Evolutionary conservation across 306 rosid species (phyloP).

Genomic region (Ochetophila trinervis): DNA sequence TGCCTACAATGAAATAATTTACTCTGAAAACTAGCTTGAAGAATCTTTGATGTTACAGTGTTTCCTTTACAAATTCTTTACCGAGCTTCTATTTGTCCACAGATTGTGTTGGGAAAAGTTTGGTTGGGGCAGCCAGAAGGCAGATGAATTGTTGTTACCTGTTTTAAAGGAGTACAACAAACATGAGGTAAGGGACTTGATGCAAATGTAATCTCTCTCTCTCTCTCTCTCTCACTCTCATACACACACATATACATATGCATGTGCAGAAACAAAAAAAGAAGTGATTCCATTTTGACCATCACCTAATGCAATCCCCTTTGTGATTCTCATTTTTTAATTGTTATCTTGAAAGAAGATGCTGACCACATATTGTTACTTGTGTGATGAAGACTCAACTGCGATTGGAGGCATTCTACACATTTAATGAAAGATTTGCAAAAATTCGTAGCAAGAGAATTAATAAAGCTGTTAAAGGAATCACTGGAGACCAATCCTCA

Average conservation of each 20-base stretch:
- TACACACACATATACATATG: background rate
- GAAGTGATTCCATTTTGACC: background rate
- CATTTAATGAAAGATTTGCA: constrained; percentile 86
- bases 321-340: background rate
- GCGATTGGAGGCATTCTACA: constrained; percentile 88
- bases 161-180: constrained; percentile 82
- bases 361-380: constrained; percentile 27
- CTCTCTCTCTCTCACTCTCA: constrained; percentile 2
- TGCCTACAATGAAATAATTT: background rate
- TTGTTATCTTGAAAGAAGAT: constrained; percentile 14
- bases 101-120: constrained; percentile 97
- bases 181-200: constrained; percentile 55
- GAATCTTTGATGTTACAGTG: too few relatives aligned
- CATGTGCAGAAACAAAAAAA: background rate
- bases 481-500: constrained; percentile 56
- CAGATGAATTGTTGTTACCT: constrained; percentile 81
- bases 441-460: constrained; percentile 92
- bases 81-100: constrained; percentile 23
- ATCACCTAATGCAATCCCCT: too few relatives aligned
- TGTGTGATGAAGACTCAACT: constrained; percentile 74
- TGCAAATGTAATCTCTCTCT: constrained; percentile 12
- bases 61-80: background rate
- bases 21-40: too few relatives aligned
- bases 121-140: constrained; percentile 82
- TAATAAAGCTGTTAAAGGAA: constrained; percentile 80